These are phyloP conservation scores for Diaporthe capsici DNA, from an alignment of 2,329 filamentous ascomycete species.

Conservation along the genomic window DNA sequence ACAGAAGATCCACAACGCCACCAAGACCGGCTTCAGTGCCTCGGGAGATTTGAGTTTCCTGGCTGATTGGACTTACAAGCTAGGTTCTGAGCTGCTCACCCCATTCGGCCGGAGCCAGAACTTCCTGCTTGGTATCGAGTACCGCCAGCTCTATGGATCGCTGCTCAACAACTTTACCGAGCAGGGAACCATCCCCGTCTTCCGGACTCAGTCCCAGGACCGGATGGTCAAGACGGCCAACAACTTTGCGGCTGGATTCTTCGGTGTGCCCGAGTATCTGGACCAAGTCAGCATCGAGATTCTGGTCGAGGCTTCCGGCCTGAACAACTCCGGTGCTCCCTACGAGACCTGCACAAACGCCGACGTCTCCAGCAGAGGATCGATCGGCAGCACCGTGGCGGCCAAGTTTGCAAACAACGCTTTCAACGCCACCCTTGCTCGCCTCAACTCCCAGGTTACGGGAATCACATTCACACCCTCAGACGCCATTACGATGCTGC, in stretches of 20 bases:
- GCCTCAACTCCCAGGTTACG: conserved; percentile 48
- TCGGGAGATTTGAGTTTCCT: conserved; percentile 49
- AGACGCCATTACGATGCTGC: conserved; percentile 56
- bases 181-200: conserved; percentile 55
- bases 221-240: conserved; percentile 52
- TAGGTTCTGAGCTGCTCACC: conserved; percentile 53
- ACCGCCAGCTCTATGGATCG: conserved; percentile 58
- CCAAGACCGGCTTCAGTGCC: conserved; percentile 51
- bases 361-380: conserved; percentile 44
- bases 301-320: conserved; percentile 48
- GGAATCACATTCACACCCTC: conserved; percentile 51
- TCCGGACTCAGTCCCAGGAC: conserved; percentile 51
- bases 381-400: conserved; percentile 47
- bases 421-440: conserved; percentile 49
- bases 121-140: conserved; percentile 56
- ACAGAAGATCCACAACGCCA: conserved; percentile 51
- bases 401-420: conserved; percentile 46
- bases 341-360: conserved; percentile 49
- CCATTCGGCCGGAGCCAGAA: conserved; percentile 57
- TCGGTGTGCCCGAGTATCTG: conserved; percentile 52
- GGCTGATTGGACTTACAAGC: conserved; percentile 52
- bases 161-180: conserved; percentile 59
- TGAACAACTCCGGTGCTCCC: conserved; percentile 51
- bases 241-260: conserved; percentile 53
- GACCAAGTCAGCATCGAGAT: conserved; percentile 53